Percentiles rank a stretch among this genome's conserved stretches.
Evolutionary conservation across 1,284 basidiomycete genomes (phyloP).

Genomic region (Cystobasidium pallidum): DNA sequence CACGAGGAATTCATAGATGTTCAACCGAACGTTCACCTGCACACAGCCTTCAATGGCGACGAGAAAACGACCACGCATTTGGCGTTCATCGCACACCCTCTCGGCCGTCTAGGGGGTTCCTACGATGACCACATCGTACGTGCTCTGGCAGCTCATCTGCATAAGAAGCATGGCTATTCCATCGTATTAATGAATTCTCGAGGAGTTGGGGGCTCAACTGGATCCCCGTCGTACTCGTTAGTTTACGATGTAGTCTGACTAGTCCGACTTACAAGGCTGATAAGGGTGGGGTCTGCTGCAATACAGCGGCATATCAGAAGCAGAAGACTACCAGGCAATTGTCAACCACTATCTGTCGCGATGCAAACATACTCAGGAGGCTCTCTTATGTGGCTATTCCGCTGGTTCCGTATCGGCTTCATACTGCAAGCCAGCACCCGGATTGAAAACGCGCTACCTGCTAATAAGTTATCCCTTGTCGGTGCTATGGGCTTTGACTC

Average conservation of each 20-base stretch:
- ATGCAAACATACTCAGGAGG: conserved; percentile 40
- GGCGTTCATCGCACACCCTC: conserved; percentile 50
- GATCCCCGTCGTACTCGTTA: conserved; percentile 65
- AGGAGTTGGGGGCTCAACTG: conserved; percentile 71
- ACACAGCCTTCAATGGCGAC: conserved; percentile 11
- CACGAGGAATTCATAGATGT: conserved; percentile 18
- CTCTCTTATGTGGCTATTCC: conserved; percentile 60
- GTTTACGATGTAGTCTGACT: too few relatives aligned
- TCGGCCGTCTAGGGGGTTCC: conserved; percentile 47
- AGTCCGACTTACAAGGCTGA: too few relatives aligned
- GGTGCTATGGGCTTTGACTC: conserved; percentile 65
- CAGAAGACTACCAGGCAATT: conserved; percentile 66
- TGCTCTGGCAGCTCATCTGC: conserved; percentile 19
- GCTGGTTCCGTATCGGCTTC: conserved; percentile 73
- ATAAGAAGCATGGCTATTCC: conserved; percentile 60
- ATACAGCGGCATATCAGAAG: conserved; percentile 65
- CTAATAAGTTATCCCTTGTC: conserved; percentile 76
- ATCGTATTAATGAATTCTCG: conserved; percentile 73
- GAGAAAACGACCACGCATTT: not conserved
- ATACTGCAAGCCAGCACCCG: conserved; percentile 62
- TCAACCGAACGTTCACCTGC: not conserved
- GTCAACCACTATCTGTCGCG: conserved; percentile 65
- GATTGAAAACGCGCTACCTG: conserved; percentile 63
- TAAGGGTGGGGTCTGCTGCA: not conserved
- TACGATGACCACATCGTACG: conserved; percentile 47